A percentile compares a stretch with the other conserved stretches of the same genome.
These are phyloP conservation scores for Pythium aphanidermatum DNA, from an alignment of 352 stramenopile genomes.

Conservation along the genomic window DNA sequence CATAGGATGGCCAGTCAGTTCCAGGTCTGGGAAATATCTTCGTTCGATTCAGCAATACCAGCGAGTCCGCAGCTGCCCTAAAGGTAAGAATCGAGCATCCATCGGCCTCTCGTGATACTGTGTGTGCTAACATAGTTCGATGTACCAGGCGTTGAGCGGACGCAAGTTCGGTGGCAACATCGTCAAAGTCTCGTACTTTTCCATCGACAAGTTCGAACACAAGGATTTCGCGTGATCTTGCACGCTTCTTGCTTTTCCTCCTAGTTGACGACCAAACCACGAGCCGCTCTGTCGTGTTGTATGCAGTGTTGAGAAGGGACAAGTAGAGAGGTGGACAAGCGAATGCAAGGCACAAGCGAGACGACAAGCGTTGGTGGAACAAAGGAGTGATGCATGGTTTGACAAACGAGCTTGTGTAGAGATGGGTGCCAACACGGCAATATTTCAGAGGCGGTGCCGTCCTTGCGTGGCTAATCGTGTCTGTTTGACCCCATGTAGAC, in stretches of 20 bases:
- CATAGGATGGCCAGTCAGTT: slow-evolving; percentile 50
- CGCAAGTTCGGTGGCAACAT: slow-evolving; percentile 86
- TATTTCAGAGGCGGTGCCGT: slow-evolving; percentile 7
- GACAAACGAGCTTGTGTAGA: neutral
- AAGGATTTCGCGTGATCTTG: slow-evolving; percentile 47
- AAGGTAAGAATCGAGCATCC: no score
- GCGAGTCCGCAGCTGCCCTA: slow-evolving; percentile 50
- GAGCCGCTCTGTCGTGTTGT: slow-evolving; percentile 20
- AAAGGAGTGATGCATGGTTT: neutral
- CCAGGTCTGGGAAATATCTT: slow-evolving; percentile 75
- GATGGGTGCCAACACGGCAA: neutral
- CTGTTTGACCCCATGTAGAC: slow-evolving; percentile 21
- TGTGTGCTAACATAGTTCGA: slow-evolving; percentile 6
- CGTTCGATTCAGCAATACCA: slow-evolving; percentile 59
- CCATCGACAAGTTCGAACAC: slow-evolving; percentile 65
- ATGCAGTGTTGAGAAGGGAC: slow-evolving; percentile 5
- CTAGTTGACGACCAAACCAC: slow-evolving; percentile 4
- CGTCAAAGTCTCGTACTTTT: slow-evolving; percentile 76
- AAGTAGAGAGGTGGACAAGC: slow-evolving; percentile 2
- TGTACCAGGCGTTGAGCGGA: slow-evolving; percentile 59
- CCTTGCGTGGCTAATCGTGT: slow-evolving; percentile 16
- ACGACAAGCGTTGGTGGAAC: neutral
- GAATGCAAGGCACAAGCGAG: neutral
- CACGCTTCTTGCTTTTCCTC: neutral
- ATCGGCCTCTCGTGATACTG: neutral